Conservation (phyloP, 768 basidiomycete genomes). For the Cyathus striatus region DNA sequence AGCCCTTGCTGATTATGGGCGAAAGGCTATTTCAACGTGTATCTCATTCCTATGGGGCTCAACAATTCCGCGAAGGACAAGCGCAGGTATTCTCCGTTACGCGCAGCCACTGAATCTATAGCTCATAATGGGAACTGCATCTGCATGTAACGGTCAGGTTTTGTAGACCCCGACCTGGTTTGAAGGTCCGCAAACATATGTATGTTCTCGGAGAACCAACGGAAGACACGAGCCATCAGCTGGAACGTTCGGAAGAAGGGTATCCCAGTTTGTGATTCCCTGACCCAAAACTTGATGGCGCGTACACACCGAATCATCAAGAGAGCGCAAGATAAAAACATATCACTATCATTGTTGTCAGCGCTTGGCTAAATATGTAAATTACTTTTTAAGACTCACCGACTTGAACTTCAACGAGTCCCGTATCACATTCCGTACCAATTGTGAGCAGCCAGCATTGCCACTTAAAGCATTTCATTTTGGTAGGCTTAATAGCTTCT, state of each 20-base stretch:
- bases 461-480: no score
- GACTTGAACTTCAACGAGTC: no score
- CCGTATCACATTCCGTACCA: no score
- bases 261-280: constrained; percentile 3
- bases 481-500: no score
- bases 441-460: no score
- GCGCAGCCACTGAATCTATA: constrained; percentile 3
- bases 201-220: background rate
- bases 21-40: constrained; percentile 9
- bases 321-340: no score
- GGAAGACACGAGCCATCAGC: constrained; percentile 3
- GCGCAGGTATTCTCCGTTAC: background rate
- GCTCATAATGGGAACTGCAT: constrained; percentile 5
- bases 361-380: no score
- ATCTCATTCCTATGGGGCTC: constrained; percentile 4
- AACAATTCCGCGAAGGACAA: constrained; percentile 3
- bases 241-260: background rate
- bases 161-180: constrained; percentile 4
- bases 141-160: constrained; percentile 2
- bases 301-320: no score
- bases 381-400: no score
- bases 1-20: no score
- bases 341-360: no score
- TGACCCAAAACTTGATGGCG: constrained; percentile 2
- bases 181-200: constrained; percentile 7